A percentile compares a stretch with the other conserved stretches of the same genome.
phyloP scores from a whole-genome alignment of 768 basidiomycete genomes.

The Collybia mongolica region DNA sequence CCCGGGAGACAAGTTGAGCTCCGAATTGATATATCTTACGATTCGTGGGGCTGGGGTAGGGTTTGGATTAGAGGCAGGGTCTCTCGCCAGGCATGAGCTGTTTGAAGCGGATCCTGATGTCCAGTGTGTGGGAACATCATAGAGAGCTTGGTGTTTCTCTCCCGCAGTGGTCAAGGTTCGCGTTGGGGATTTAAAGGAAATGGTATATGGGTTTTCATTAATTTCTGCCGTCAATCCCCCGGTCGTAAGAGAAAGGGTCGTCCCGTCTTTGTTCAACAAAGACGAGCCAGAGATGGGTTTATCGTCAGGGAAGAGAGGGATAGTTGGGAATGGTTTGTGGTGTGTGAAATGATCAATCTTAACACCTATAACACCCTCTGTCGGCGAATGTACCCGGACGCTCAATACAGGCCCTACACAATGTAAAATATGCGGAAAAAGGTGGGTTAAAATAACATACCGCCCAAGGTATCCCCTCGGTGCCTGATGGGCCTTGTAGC shows the following conservation, averaged over 20 bases:
- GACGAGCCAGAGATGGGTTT: conserved; percentile 43
- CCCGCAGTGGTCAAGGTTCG: conserved; percentile 48
- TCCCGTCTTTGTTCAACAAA: conserved; percentile 27
- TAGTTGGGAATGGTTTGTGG: conserved; percentile 40
- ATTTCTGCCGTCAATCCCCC: conserved; percentile 56
- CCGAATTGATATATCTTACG: conserved; percentile 52
- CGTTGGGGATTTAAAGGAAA: conserved; percentile 56
- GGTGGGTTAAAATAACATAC: conserved; percentile 22
- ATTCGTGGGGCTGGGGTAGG: conserved; percentile 39
- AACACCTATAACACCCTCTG: conserved; percentile 54
- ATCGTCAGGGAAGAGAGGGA: conserved; percentile 63
- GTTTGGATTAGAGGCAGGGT: conserved; percentile 57
- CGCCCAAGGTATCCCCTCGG: conserved; percentile 62
- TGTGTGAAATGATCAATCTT: conserved; percentile 55
- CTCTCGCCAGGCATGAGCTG: conserved; percentile 54
- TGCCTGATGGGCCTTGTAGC: conserved; percentile 60
- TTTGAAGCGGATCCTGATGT: conserved; percentile 48
- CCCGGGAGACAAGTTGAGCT: conserved; percentile 64
- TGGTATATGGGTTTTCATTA: conserved; percentile 56
- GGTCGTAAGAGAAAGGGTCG: conserved; percentile 33
- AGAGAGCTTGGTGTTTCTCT: conserved; percentile 53
- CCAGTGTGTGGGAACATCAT: conserved; percentile 57
- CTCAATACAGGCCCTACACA: conserved; percentile 45
- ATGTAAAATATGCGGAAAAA: conserved; percentile 12
- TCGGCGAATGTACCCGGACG: conserved; percentile 53